Evolutionary conservation across 441 rosid genomes (phyloP).

Genomic region (Bruguiera hainesii): DNA sequence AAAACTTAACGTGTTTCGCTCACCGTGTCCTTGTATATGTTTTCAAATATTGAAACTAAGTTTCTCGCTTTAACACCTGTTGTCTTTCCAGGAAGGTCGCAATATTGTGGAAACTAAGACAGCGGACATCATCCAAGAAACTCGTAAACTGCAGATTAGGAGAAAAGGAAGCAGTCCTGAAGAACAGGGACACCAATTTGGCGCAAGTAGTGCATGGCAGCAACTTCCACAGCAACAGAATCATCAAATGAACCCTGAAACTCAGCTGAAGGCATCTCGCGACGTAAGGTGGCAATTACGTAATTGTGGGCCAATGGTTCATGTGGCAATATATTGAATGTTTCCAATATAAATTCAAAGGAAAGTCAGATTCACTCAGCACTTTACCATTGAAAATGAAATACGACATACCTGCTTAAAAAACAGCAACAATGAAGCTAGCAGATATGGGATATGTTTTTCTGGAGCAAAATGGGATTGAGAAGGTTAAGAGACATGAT

Average conservation of each 20-base stretch:
- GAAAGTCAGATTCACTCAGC: no score
- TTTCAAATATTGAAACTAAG: not conserved
- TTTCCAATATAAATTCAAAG: slow-evolving; percentile 6
- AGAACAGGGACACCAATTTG: slow-evolving; percentile 33
- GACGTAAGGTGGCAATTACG: slow-evolving; percentile 88
- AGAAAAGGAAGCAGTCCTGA: slow-evolving; percentile 49
- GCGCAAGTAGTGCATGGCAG: slow-evolving; percentile 42
- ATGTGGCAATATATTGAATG: slow-evolving; percentile 15
- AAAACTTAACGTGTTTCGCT: no score
- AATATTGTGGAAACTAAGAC: slow-evolving; percentile 70
- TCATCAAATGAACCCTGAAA: slow-evolving; percentile 62
- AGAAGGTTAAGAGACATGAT: no score
- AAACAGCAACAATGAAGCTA: no score
- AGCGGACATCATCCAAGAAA: slow-evolving; percentile 65
- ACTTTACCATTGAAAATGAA: no score
- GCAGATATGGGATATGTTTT: no score
- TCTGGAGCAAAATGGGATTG: no score
- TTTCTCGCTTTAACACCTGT: slow-evolving; percentile 11
- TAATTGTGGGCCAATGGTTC: slow-evolving; percentile 38
- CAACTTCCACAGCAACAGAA: slow-evolving; percentile 36
- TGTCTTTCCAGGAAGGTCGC: slow-evolving; percentile 64
- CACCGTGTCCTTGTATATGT: not conserved
- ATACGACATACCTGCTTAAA: no score
- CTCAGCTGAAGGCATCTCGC: slow-evolving; percentile 98
- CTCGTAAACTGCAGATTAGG: slow-evolving; percentile 60